A percentile compares a stretch with the other conserved stretches of the same genome.
These are phyloP conservation scores for Castanea sativa DNA, from an alignment of 306 rosid genomes.

Conservation along the genomic window DNA sequence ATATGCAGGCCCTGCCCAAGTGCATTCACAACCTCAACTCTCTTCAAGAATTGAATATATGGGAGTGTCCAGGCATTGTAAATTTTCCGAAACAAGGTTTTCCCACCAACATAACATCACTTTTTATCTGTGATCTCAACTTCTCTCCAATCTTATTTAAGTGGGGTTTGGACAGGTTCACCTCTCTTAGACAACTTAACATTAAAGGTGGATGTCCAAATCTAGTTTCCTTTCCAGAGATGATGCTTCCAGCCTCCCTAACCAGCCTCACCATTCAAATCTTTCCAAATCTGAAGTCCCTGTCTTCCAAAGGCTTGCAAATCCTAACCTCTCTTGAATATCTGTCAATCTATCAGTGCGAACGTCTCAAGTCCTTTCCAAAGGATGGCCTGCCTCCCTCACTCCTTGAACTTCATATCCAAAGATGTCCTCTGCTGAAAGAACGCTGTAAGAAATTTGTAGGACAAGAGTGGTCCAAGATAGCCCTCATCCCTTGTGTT, in stretches of 20 bases:
- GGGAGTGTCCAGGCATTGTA: not conserved
- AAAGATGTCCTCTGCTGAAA: not conserved
- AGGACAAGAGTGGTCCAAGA: not conserved
- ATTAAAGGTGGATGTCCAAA: not conserved
- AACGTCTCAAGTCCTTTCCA: not conserved
- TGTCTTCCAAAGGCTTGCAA: constrained; percentile 8
- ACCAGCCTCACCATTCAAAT: accelerated
- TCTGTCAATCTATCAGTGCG: not conserved
- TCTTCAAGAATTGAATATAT: not conserved
- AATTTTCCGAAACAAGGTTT: not conserved
- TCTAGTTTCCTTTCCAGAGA: constrained; percentile 13
- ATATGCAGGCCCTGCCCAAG: not conserved
- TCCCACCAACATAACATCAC: constrained; percentile 24
- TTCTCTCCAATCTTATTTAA: not conserved
- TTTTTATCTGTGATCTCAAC: not conserved
- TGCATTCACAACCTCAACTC: constrained; percentile 12
- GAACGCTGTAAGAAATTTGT: not conserved
- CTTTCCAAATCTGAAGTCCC: constrained; percentile 8
- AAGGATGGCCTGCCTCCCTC: not conserved
- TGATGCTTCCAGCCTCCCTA: constrained; percentile 18
- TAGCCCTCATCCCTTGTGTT: constrained; percentile 2
- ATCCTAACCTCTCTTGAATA: constrained; percentile 26
- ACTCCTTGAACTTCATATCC: accelerated
- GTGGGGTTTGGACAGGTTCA: constrained; percentile 12
- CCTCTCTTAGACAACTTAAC: not conserved